Base-by-base conservation (phyloP, 441 rosid species). In the Syzygium malaccense region DNA sequence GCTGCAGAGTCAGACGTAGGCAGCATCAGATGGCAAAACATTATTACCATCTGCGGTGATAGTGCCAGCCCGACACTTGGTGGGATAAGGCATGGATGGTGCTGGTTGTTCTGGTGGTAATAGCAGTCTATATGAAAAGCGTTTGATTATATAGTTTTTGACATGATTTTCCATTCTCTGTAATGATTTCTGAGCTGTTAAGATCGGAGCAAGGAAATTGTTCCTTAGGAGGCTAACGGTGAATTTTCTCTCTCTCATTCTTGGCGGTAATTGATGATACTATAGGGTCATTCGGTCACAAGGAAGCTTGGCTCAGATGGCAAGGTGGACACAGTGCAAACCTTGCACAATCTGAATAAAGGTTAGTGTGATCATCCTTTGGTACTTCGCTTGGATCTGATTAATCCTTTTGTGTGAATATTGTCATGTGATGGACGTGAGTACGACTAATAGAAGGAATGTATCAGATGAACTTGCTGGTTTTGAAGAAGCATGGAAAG, bases 271-370 rank as follows among this genome's bases (percentile, higher is more conserved):
- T 71, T 12, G 51, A 71, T 3, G 11, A 71, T 71, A 13, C 26
- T 37, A 25, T 37, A 96, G 99, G 99, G 98, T 68, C 99, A 95
- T 91, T 94, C 99, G 6, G 92, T 96, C 68, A 93, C 94, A 45
- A 93, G 96, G 93, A 97, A 95, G 92, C 96, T 97, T 26, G 91
- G 92, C 88, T 89, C 96, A 8, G 94, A 92, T 88, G 99, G 99
- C 75, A 94, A 96, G 48, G 97, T 96, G 91, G 97, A 96, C 60
- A 92, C 96, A n/a, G 53, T 88, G 88, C 99, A 96, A 91, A 93
- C 95, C 75, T 91, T 97, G 48, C 98, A 96, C 92, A 96, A 97
- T 92, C 91, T 97, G 87, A 92, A 93, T 84, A 94, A 95, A 95
- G 99, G 99, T 97, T 64, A 75, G 51, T 37, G 51, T 11, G 83